phyloP scores from a whole-genome alignment of 768 basidiomycete species.

The Hypholoma sublateritium region DNA sequence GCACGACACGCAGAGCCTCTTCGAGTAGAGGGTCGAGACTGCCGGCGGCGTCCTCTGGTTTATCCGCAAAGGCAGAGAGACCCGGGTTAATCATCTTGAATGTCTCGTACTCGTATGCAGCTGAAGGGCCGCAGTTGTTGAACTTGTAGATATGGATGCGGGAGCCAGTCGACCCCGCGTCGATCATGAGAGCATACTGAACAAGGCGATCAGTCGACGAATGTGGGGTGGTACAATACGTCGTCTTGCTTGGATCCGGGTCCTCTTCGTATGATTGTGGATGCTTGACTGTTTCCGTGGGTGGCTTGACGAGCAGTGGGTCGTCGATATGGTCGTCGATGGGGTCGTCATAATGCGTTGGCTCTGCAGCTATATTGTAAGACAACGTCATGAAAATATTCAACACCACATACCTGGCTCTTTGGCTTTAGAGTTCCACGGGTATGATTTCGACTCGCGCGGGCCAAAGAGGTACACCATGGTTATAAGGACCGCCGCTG shows the following conservation, averaged over 20 bases:
- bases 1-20: conserved; percentile 79
- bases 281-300: conserved; percentile 11
- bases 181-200: conserved; percentile 96
- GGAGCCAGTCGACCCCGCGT: conserved; percentile 96
- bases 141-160: conserved; percentile 99
- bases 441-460: conserved; percentile 26
- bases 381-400: background rate
- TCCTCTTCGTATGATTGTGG: conserved; percentile 56
- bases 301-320: background rate
- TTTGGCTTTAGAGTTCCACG: conserved; percentile 17
- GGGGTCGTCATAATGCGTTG: conserved; percentile 11
- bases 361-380: conserved; percentile 1
- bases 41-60: conserved; percentile 70
- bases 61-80: conserved; percentile 59
- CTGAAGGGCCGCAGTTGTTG: conserved; percentile 79
- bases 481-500: conserved; percentile 51
- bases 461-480: conserved; percentile 73
- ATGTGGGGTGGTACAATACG: conserved; percentile 65
- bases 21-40: conserved; percentile 79
- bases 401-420: conserved; percentile 7
- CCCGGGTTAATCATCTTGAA: conserved; percentile 85
- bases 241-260: conserved; percentile 64
- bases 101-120: conserved; percentile 89
- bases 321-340: conserved; percentile 12
- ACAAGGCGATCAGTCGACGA: conserved; percentile 56